These are phyloP conservation scores for Malassezia brasiliensis DNA, from an alignment of 1,284 basidiomycete genomes.

Conservation along the genomic window DNA sequence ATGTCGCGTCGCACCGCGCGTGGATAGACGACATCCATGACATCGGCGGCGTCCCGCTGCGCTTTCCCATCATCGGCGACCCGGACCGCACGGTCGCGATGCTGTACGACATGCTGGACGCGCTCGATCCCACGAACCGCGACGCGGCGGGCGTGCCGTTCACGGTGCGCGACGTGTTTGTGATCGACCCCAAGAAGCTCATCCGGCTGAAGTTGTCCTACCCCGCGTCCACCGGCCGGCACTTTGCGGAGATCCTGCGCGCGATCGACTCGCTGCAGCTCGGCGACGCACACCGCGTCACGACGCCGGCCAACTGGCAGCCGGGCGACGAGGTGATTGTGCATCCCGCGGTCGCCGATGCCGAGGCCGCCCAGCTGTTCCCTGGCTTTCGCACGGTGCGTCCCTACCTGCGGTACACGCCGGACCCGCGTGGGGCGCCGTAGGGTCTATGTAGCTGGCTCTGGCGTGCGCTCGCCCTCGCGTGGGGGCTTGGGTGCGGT, in stretches of 20 bases:
- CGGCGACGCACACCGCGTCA: conserved; percentile 58
- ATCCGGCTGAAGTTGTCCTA: conserved; percentile 74
- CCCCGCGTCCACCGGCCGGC: conserved; percentile 52
- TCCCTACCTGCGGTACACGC: conserved; percentile 54
- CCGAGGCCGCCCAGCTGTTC: conserved; percentile 81
- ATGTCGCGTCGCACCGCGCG: conserved; percentile 64
- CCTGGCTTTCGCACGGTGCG: conserved; percentile 55
- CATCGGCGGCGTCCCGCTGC: conserved; percentile 62
- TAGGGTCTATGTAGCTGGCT: neutral
- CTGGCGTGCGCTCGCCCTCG: too few species aligned
- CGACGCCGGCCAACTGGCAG: conserved; percentile 82
- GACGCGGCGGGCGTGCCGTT: conserved; percentile 69
- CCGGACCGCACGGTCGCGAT: conserved; percentile 59
- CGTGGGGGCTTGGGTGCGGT: neutral
- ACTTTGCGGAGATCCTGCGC: conserved; percentile 72
- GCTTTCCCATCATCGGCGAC: conserved; percentile 95
- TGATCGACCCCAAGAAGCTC: conserved; percentile 45
- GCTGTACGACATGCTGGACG: conserved; percentile 85
- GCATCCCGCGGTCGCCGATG: conserved; percentile 73
- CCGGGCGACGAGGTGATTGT: conserved; percentile 89
- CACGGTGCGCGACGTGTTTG: conserved; percentile 53
- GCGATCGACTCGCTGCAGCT: conserved; percentile 79
- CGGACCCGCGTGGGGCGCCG: conserved; percentile 24
- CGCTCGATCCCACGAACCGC: conserved; percentile 85
- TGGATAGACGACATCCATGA: conserved; percentile 84